Evolutionary conservation across 306 rosid genomes (phyloP).

Genomic region (Notholithocarpus densiflorus): DNA sequence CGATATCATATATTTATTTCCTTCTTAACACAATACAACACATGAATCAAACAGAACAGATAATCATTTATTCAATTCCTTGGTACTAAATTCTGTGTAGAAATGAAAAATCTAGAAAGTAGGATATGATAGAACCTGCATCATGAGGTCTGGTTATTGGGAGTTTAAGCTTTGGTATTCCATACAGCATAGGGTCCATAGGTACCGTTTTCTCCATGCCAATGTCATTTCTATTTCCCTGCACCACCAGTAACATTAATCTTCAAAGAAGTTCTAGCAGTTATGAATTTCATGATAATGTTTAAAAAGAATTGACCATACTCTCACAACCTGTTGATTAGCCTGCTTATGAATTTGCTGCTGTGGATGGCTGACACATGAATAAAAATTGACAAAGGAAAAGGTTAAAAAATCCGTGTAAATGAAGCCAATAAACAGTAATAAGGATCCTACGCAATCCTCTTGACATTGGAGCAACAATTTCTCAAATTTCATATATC

Average conservation of each 20-base stretch:
- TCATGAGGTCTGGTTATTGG: constrained; percentile 16
- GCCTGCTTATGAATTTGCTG: constrained; percentile 16
- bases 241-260: constrained; percentile 19
- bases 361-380: constrained; percentile 26
- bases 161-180: constrained; percentile 6
- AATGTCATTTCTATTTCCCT: constrained; percentile 31
- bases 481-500: not conserved
- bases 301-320: constrained; percentile 2
- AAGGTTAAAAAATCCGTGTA: not conserved
- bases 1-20: not conserved
- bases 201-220: constrained; percentile 7
- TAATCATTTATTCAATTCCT: not conserved
- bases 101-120: constrained; percentile 11
- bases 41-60: not conserved
- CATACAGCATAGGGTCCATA: constrained; percentile 8
- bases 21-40: not conserved
- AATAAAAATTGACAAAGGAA: constrained; percentile 8
- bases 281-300: constrained; percentile 10
- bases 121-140: constrained; percentile 38
- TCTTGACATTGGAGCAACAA: not conserved
- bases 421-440: constrained; percentile 5
- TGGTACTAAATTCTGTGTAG: not conserved
- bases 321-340: constrained; percentile 21
- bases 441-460: not conserved
- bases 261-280: constrained; percentile 9